Evolutionary conservation across 2,329 filamentous ascomycete species (phyloP).

Genomic region (Chaetomium globosum): DNA sequence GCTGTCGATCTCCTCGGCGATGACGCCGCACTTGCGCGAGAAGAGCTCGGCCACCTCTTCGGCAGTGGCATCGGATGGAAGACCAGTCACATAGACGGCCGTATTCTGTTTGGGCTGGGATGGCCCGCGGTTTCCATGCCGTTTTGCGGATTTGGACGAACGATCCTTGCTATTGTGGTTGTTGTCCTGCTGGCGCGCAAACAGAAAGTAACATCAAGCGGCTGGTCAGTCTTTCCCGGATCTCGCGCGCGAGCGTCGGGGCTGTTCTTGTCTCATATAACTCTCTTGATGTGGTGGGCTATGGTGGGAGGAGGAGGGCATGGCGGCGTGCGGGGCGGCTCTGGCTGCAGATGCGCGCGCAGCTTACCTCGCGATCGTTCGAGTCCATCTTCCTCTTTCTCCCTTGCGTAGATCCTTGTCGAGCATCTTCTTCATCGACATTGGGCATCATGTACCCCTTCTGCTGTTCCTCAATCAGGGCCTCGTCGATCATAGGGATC

Average conservation of each 20-base stretch:
- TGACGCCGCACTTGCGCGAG: conserved; percentile 80
- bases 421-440: conserved; percentile 23
- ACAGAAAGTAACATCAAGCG: conserved; percentile 33
- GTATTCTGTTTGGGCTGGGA: conserved; percentile 71
- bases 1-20: conserved; percentile 91
- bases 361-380: conserved; percentile 50
- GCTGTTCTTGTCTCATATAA: conserved; percentile 25
- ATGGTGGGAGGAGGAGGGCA: conserved; percentile 26
- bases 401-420: conserved; percentile 34
- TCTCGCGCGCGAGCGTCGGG: conserved; percentile 27
- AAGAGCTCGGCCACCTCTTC: conserved; percentile 84
- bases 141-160: conserved; percentile 49
- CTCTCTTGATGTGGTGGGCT: conserved; percentile 25
- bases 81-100: conserved; percentile 86
- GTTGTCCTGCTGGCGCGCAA: conserved; percentile 39
- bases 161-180: conserved; percentile 40
- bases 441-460: conserved; percentile 35
- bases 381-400: conserved; percentile 51
- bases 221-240: conserved; percentile 37
- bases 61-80: conserved; percentile 76
- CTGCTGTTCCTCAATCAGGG: conserved; percentile 39
- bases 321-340: conserved; percentile 27
- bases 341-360: conserved; percentile 37
- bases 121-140: conserved; percentile 41
- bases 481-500: conserved; percentile 59